These are phyloP conservation scores for Ambrosia artemisiifolia DNA, from an alignment of 129 eudicot species.

Conservation along the genomic window DNA sequence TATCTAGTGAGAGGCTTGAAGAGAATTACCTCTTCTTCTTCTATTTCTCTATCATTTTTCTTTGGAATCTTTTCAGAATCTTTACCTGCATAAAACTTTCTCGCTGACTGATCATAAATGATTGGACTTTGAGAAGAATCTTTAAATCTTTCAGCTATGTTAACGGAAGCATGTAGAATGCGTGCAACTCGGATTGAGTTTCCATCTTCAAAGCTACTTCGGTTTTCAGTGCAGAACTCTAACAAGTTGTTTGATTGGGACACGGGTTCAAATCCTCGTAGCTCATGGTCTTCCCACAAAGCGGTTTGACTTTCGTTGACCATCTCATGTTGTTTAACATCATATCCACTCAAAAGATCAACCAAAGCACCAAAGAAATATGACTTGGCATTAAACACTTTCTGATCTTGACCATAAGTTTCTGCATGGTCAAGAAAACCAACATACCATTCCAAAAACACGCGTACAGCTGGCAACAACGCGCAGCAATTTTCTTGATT, in stretches of 20 bases:
- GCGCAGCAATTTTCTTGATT: slow-evolving; percentile 31
- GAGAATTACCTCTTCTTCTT: slow-evolving; percentile 93
- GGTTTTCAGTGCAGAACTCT: slow-evolving; percentile 45
- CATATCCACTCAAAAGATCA: slow-evolving; percentile 55
- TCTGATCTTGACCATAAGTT: slow-evolving; percentile 43
- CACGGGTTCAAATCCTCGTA: slow-evolving; percentile 68
- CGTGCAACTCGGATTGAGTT: slow-evolving; percentile 46
- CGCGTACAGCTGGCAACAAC: slow-evolving; percentile 59
- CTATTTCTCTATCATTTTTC: slow-evolving; percentile 29
- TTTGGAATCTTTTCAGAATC: slow-evolving; percentile 2
- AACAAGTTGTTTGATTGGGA: slow-evolving; percentile 39
- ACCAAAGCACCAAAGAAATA: slow-evolving; percentile 68
- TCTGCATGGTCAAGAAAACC: slow-evolving; percentile 43
- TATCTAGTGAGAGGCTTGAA: slow-evolving; percentile 83
- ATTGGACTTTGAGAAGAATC: slow-evolving; percentile 30
- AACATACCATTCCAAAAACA: slow-evolving; percentile 78
- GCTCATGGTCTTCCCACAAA: slow-evolving; percentile 94
- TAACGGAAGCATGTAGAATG: slow-evolving; percentile 47
- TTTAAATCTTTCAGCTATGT: slow-evolving; percentile 33
- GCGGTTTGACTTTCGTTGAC: slow-evolving; percentile 36
- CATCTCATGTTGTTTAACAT: slow-evolving; percentile 16
- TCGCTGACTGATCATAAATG: slow-evolving; percentile 29
- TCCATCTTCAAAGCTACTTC: slow-evolving; percentile 24
- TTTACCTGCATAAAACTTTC: slow-evolving; percentile 26
- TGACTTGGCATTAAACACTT: slow-evolving; percentile 49